These are phyloP conservation scores for Colletotrichum sp. DNA, from an alignment of 2,329 filamentous ascomycete species.

Conservation along the genomic window DNA sequence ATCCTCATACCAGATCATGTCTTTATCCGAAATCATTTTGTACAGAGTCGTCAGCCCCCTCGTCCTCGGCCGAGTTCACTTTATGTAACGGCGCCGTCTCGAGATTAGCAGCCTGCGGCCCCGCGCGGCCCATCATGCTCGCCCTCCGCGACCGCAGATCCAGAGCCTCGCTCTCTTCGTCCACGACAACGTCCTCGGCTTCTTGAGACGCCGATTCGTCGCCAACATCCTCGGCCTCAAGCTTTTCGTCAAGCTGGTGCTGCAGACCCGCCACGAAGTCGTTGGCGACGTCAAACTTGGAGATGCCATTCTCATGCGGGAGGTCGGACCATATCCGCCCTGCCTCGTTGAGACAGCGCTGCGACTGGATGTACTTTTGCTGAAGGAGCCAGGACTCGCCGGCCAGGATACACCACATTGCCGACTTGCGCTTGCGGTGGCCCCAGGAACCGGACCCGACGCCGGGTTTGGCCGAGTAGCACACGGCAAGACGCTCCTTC, in stretches of 20 bases:
- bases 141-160: constrained; percentile 58
- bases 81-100: constrained; percentile 56
- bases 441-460: constrained; percentile 68
- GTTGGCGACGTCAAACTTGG: constrained; percentile 54
- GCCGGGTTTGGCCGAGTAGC: constrained; percentile 77
- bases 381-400: constrained; percentile 84
- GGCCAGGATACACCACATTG: constrained; percentile 84
- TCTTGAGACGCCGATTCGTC: constrained; percentile 33
- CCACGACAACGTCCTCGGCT: constrained; percentile 46
- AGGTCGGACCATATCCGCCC: constrained; percentile 57
- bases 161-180: constrained; percentile 61
- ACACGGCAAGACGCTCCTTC: constrained; percentile 84
- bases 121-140: constrained; percentile 56
- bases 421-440: constrained; percentile 80
- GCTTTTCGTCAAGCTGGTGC: constrained; percentile 50
- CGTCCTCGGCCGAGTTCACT: neutral
- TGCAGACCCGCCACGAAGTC: constrained; percentile 59
- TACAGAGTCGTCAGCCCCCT: constrained; percentile 11
- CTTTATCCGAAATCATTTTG: constrained; percentile 24
- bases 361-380: constrained; percentile 78
- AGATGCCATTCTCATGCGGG: constrained; percentile 54
- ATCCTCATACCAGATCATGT: neutral
- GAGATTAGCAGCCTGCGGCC: constrained; percentile 41
- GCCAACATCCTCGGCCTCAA: constrained; percentile 37
- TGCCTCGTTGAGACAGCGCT: constrained; percentile 77